Evolutionary conservation across 2,329 filamentous ascomycete species (phyloP).

Genomic region (Ceratocystis destructans): DNA sequence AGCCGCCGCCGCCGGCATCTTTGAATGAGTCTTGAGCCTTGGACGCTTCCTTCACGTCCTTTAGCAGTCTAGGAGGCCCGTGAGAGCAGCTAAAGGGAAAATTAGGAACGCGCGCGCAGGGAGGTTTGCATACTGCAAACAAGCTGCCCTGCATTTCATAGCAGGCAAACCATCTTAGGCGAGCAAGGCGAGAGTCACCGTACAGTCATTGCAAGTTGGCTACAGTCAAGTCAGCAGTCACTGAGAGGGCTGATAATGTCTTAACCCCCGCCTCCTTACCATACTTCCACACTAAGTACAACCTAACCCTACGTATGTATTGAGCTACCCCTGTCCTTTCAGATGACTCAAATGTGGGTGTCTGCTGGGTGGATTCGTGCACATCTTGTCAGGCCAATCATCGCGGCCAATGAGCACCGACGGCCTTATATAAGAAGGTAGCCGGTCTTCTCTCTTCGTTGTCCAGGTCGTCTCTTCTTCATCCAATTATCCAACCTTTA

Average conservation of each 20-base stretch:
- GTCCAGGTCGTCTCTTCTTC: not conserved
- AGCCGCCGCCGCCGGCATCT: not conserved
- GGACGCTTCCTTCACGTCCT: not conserved
- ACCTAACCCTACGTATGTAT: not conserved
- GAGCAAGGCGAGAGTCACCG: not conserved
- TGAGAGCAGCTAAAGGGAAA: not conserved
- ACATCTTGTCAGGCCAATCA: not conserved
- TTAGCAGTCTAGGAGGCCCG: not conserved
- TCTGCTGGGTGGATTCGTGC: not conserved
- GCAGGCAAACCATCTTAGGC: not conserved
- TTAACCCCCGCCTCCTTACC: not conserved
- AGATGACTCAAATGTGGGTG: constrained; percentile 1
- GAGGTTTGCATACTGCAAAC: not conserved
- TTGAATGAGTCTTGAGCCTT: not conserved
- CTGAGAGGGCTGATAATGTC: not conserved
- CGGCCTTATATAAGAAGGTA: not conserved
- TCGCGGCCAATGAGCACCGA: not conserved
- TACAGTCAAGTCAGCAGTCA: not conserved
- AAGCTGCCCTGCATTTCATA: not conserved
- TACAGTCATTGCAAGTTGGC: not conserved
- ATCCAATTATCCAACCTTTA: not conserved
- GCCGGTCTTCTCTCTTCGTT: not conserved
- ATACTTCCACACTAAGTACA: no score
- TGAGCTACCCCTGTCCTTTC: not conserved
- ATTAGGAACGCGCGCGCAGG: not conserved